Percentiles rank a stretch among this genome's conserved stretches.
Evolutionary conservation across 2,329 filamentous ascomycete genomes (phyloP).

Genomic region (Amylocarpus encephaloides): DNA sequence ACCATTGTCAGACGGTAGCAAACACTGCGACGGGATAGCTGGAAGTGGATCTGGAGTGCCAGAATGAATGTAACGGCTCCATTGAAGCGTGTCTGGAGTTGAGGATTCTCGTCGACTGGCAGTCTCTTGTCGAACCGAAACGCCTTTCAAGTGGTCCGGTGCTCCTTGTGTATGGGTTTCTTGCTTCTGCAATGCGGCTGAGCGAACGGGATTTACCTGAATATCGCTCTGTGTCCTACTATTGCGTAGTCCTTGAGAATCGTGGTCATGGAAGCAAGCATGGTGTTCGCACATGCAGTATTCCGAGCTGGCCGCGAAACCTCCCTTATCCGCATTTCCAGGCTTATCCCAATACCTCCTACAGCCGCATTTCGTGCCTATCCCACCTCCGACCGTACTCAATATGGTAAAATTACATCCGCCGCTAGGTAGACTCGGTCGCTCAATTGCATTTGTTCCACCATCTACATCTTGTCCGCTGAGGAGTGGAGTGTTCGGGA

Average conservation of each 20-base stretch:
- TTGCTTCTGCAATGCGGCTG: constrained; percentile 1
- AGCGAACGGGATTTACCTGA: constrained; percentile 4
- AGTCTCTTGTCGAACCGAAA: neutral
- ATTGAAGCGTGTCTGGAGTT: constrained; percentile 26
- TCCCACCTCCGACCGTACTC: constrained; percentile 36
- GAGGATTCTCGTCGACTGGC: neutral
- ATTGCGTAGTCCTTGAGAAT: constrained; percentile 11
- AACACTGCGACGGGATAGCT: constrained; percentile 32
- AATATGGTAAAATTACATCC: constrained; percentile 46
- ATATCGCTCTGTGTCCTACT: constrained; percentile 9
- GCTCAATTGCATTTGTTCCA: constrained; percentile 10
- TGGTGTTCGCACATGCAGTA: constrained; percentile 50
- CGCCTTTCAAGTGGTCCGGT: neutral
- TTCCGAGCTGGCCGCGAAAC: constrained; percentile 12
- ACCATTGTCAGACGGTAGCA: constrained; percentile 31
- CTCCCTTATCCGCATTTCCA: constrained; percentile 4
- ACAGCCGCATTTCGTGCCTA: constrained; percentile 44
- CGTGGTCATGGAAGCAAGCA: constrained; percentile 45
- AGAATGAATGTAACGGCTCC: constrained; percentile 23
- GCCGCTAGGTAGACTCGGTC: constrained; percentile 37
- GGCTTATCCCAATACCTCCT: constrained; percentile 44
- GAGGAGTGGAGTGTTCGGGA: constrained; percentile 27
- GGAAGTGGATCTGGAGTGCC: constrained; percentile 25
- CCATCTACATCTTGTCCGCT: constrained; percentile 21
- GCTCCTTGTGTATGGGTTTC: neutral